These are phyloP conservation scores for Suillus variegatus DNA, from an alignment of 768 basidiomycete genomes.

Conservation along the genomic window DNA sequence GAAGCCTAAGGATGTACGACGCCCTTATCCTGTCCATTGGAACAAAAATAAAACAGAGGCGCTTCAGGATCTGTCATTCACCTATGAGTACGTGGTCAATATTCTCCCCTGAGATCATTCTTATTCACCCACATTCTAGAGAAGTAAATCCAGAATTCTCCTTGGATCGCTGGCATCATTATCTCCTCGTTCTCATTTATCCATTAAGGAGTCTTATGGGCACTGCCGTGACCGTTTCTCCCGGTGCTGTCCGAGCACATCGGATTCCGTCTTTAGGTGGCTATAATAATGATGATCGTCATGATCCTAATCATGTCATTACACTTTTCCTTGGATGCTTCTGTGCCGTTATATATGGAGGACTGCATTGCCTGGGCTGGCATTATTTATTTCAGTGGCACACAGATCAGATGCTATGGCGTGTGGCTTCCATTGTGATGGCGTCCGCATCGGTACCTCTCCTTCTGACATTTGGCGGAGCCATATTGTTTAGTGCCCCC, in stretches of 20 bases:
- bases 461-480: not conserved
- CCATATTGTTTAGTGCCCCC: fast-evolving
- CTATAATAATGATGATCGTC: not conserved
- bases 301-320: not conserved
- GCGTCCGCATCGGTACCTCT: not conserved
- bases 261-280: not conserved
- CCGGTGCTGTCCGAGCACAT: not conserved
- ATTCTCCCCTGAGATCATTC: not conserved
- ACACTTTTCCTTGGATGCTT: not conserved
- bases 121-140: not conserved
- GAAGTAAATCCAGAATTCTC: not conserved
- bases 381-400: not conserved
- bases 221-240: not conserved
- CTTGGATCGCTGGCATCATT: not conserved
- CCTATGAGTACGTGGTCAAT: not conserved
- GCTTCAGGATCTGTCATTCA: not conserved
- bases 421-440: not conserved
- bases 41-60: not conserved
- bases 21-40: not conserved
- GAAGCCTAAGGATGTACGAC: not conserved
- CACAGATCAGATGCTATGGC: not conserved
- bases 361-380: not conserved
- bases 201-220: not conserved
- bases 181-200: not conserved
- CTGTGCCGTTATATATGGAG: not conserved